phyloP scores from a whole-genome alignment of 768 basidiomycete species.

The Rhodotorula taiwanensis region DNA sequence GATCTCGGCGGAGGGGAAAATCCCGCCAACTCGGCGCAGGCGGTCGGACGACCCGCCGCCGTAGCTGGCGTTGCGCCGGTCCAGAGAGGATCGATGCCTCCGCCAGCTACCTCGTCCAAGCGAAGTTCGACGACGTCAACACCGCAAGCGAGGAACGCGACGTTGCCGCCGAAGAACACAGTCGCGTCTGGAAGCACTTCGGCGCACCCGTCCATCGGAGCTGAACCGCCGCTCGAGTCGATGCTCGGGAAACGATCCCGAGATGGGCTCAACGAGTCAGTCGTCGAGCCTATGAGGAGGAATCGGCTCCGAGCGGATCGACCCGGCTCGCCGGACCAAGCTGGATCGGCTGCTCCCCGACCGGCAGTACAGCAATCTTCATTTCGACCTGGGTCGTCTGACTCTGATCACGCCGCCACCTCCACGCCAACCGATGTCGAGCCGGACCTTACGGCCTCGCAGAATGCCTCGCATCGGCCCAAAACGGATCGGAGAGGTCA shows the following conservation, averaged over 20 bases:
- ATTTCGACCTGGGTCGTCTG: too few species aligned
- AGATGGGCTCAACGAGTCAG: background rate
- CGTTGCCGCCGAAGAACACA: background rate
- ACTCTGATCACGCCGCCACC: too few species aligned
- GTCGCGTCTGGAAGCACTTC: background rate
- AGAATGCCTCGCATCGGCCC: too few species aligned
- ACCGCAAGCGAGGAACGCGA: background rate
- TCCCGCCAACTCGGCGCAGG: background rate
- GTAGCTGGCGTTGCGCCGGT: background rate
- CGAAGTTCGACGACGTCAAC: background rate
- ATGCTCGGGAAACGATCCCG: background rate
- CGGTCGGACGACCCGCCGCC: background rate
- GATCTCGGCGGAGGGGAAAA: too few species aligned
- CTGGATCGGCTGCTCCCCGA: too few species aligned
- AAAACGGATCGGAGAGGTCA: background rate
- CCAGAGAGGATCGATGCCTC: slow-evolving; percentile 2
- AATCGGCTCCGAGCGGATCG: too few species aligned
- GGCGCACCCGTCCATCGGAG: background rate
- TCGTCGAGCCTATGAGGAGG: background rate
- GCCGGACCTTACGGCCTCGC: too few species aligned
- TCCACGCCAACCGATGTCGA: too few species aligned
- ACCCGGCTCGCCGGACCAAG: too few species aligned
- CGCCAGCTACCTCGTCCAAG: background rate
- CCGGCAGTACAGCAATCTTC: too few species aligned
- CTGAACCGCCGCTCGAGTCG: background rate